Evolutionary conservation across 148 eudicot genomes (phyloP).

Genomic region (Tetragonia tetragonoides): DNA sequence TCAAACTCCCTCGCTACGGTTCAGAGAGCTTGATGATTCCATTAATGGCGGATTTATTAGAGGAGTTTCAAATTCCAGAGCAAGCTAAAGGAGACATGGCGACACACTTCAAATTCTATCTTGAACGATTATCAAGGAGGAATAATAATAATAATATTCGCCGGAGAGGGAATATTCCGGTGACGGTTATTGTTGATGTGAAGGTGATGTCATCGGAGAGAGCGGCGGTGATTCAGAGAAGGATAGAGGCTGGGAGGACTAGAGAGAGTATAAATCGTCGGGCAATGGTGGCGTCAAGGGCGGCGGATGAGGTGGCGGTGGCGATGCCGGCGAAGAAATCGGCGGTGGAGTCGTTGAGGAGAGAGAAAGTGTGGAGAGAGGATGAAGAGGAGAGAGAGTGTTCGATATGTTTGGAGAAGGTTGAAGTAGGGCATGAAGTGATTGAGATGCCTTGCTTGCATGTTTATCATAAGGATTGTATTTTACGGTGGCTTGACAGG

Average conservation of each 20-base stretch:
- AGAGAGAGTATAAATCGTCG: not conserved
- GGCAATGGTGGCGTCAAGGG: slow-evolving; percentile 12
- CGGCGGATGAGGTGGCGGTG: slow-evolving; percentile 2
- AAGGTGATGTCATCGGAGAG: slow-evolving; percentile 13
- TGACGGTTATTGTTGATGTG: slow-evolving; percentile 25
- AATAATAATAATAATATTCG: not conserved
- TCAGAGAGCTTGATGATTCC: not conserved
- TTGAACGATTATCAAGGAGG: slow-evolving; percentile 20
- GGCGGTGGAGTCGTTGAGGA: slow-evolving; percentile 33
- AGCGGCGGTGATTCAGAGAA: slow-evolving; percentile 19
- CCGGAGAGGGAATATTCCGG: slow-evolving; percentile 12
- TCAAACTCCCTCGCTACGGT: slow-evolving; percentile 5
- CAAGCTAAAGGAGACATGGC: slow-evolving; percentile 6
- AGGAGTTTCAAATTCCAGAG: slow-evolving; percentile 22
- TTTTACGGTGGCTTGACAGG: slow-evolving; percentile 30
- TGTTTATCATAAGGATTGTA: slow-evolving; percentile 31
- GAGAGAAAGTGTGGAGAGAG: slow-evolving; percentile 10
- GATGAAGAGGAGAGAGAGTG: slow-evolving; percentile 27
- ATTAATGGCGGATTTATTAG: slow-evolving; percentile 17
- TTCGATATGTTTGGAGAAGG: slow-evolving; percentile 33
- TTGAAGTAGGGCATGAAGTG: slow-evolving; percentile 21
- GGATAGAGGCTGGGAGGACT: slow-evolving; percentile 20
- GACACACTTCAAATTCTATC: slow-evolving; percentile 24
- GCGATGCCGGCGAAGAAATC: slow-evolving; percentile 22
- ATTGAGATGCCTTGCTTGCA: slow-evolving; percentile 36